Evolutionary conservation across 164 flowering plant genomes (phyloP).

Genomic region (Vitis amurensis): DNA sequence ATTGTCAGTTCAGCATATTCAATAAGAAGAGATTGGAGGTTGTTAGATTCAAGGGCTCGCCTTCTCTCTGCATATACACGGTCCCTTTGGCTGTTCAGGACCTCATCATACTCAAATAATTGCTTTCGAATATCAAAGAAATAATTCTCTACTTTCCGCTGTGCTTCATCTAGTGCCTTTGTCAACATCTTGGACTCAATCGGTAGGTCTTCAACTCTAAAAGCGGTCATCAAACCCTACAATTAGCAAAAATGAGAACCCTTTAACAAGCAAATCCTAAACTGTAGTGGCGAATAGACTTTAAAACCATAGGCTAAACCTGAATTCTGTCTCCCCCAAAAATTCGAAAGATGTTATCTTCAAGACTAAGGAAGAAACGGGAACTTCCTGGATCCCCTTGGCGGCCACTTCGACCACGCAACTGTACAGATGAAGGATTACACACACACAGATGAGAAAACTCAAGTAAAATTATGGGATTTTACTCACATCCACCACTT

Average conservation of each 20-base stretch:
- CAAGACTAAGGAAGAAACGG: constrained; percentile 96
- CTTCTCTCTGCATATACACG: constrained; percentile 97
- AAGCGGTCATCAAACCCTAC: constrained; percentile 97
- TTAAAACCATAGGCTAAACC: constrained; percentile 36
- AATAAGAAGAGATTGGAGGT: constrained; percentile 76
- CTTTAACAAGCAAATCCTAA: constrained; percentile 3
- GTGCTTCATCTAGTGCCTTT: constrained; percentile 97
- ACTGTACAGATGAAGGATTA: constrained; percentile 38
- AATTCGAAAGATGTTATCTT: constrained; percentile 92
- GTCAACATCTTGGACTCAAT: constrained; percentile 97
- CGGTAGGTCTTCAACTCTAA: constrained; percentile 96
- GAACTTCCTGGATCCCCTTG: constrained; percentile 99
- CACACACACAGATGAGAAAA: background rate
- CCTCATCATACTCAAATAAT: constrained; percentile 95
- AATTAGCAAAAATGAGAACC: constrained; percentile 14
- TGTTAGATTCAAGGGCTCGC: constrained; percentile 87
- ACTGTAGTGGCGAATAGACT: background rate
- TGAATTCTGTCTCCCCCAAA: constrained; percentile 98
- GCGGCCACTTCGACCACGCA: constrained; percentile 96
- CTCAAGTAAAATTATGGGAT: too few relatives aligned
- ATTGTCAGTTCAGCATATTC: constrained; percentile 98
- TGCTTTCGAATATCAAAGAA: constrained; percentile 97
- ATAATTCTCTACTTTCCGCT: constrained; percentile 95
- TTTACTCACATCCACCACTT: too few relatives aligned
- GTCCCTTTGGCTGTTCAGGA: constrained; percentile 96